These are phyloP conservation scores for Thermochaetoides thermophila DNA, from an alignment of 495 filamentous ascomycete species.

Conservation along the genomic window DNA sequence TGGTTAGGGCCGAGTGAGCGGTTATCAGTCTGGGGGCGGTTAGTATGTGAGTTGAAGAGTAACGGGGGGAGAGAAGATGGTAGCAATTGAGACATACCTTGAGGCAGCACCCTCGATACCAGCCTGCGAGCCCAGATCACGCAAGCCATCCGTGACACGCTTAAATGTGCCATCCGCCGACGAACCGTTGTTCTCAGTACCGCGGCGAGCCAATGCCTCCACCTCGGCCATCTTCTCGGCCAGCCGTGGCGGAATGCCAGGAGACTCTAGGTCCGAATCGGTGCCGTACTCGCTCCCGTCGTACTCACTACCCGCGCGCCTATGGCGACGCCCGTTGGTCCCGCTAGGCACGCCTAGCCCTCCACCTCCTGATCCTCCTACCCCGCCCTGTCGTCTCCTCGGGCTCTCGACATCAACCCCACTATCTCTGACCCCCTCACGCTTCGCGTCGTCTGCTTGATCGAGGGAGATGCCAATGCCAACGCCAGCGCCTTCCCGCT, in stretches of 20 bases:
- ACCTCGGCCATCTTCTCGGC: conserved; percentile 65
- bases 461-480: too few species aligned
- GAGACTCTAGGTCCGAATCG: conserved; percentile 58
- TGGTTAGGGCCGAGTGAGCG: conserved; percentile 69
- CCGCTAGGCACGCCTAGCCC: conserved; percentile 25
- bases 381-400: conserved; percentile 3
- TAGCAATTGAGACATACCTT: conserved; percentile 38
- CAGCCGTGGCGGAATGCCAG: conserved; percentile 56
- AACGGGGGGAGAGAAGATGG: conserved; percentile 1
- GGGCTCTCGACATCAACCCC: conserved; percentile 32
- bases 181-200: conserved; percentile 56
- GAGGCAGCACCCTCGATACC: conserved; percentile 66
- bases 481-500: too few species aligned
- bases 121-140: conserved; percentile 69
- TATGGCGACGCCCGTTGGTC: conserved; percentile 26
- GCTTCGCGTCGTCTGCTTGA: too few species aligned
- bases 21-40: conserved; percentile 53
- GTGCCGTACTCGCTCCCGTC: conserved; percentile 49
- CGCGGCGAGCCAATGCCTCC: conserved; percentile 56
- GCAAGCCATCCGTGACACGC: conserved; percentile 56
- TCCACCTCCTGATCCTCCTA: conserved; percentile 11
- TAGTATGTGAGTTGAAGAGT: conserved; percentile 4
- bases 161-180: conserved; percentile 52
- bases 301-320: conserved; percentile 36
- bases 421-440: conserved; percentile 23